Evolutionary conservation across 345 rosid genomes (phyloP).

Genomic region (Brassica nigra): DNA sequence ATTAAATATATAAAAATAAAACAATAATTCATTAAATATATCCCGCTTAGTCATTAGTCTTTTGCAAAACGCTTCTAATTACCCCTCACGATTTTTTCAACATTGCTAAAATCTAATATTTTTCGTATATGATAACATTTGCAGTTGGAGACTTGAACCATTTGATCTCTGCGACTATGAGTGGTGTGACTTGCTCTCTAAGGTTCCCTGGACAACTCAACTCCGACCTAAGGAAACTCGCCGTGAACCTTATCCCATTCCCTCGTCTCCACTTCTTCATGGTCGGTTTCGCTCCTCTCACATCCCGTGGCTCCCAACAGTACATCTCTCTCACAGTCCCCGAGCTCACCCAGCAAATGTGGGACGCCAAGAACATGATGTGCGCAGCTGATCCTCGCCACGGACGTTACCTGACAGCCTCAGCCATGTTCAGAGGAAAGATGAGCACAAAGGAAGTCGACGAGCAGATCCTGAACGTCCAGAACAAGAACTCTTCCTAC

Average conservation of each 20-base stretch:
- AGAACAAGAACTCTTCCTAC: conserved; percentile 78
- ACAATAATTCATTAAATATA: too few species aligned
- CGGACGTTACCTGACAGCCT: conserved; percentile 75
- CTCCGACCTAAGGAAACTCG: conserved; percentile 90
- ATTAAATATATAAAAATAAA: too few species aligned
- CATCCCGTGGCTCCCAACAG: conserved; percentile 14
- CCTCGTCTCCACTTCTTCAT: conserved; percentile 99
- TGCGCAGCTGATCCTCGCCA: conserved; percentile 98
- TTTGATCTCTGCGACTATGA: conserved; percentile 93
- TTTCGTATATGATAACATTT: neutral
- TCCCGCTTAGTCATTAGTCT: too few species aligned
- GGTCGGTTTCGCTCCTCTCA: conserved; percentile 89
- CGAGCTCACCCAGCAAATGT: conserved; percentile 64
- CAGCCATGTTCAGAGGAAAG: neutral
- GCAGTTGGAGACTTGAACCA: conserved; percentile 98
- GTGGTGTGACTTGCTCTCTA: conserved; percentile 94
- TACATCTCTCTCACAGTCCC: conserved; percentile 41
- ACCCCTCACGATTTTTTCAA: too few species aligned
- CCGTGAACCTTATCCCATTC: conserved; percentile 93
- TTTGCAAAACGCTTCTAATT: too few species aligned
- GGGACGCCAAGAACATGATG: conserved; percentile 99
- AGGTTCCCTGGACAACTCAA: conserved; percentile 98
- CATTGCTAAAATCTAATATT: neutral
- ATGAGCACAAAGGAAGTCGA: conserved; percentile 80
- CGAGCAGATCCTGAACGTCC: conserved; percentile 92